Conservation (phyloP, 306 rosid species). For the Dryas alaskensis region DNA sequence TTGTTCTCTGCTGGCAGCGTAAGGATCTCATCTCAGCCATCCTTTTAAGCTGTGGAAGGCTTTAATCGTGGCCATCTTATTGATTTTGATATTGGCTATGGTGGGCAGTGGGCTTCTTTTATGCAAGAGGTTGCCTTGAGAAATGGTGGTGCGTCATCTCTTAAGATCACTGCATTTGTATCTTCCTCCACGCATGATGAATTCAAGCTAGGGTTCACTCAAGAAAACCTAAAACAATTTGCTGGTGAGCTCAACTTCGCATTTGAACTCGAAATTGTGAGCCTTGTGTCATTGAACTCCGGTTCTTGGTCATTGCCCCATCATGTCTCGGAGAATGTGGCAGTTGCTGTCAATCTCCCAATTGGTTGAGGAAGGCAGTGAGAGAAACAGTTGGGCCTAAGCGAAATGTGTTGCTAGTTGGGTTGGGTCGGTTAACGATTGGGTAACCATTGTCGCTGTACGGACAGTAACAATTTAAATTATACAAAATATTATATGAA, state of each 20-base stretch:
- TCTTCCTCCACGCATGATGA: conserved; percentile 52
- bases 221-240: conserved; percentile 62
- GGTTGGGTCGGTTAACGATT: too few species aligned
- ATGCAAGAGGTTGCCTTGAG: conserved; percentile 80
- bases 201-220: conserved; percentile 75
- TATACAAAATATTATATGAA: too few species aligned
- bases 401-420: too few species aligned
- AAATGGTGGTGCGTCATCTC: conserved; percentile 51
- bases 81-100: conserved; percentile 87
- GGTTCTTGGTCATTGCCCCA: conserved; percentile 62
- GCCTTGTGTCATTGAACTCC: conserved; percentile 55
- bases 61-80: conserved; percentile 57
- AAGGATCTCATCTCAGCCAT: conserved; percentile 35
- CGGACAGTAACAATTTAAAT: too few species aligned
- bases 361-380: conserved; percentile 14
- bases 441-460: too few species aligned
- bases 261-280: conserved; percentile 60
- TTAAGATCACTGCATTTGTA: conserved; percentile 76
- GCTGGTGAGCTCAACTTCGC: conserved; percentile 67
- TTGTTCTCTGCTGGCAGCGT: too few species aligned
- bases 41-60: conserved; percentile 74
- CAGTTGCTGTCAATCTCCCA: conserved; percentile 73
- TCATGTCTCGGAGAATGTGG: conserved; percentile 47
- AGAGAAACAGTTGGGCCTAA: too few species aligned
- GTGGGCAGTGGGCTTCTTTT: conserved; percentile 93